phyloP scores from a whole-genome alignment of 345 rosid species.

The Raphanus sativus region DNA sequence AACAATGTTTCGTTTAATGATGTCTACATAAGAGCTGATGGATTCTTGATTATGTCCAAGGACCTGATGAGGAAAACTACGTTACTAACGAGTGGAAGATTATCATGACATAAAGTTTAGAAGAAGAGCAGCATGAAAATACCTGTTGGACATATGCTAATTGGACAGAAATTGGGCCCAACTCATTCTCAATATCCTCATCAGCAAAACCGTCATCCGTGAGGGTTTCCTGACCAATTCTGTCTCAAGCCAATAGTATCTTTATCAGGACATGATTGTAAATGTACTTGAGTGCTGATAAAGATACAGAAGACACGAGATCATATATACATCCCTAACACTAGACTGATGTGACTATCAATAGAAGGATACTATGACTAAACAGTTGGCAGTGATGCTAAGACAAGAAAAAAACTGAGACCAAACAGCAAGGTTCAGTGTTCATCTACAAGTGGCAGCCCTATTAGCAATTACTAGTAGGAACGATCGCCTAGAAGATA shows the following conservation, averaged over 20 bases:
- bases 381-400: not conserved
- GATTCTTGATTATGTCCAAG: slow-evolving; percentile 71
- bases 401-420: not conserved
- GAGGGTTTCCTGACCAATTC: slow-evolving; percentile 89
- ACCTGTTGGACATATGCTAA: slow-evolving; percentile 93
- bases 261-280: not conserved
- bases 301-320: not conserved
- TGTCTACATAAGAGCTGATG: slow-evolving; percentile 54
- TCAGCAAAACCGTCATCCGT: slow-evolving; percentile 74
- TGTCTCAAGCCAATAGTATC: slow-evolving; percentile 31
- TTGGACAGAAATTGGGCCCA: slow-evolving; percentile 85
- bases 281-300: not conserved
- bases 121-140: slow-evolving; percentile 14
- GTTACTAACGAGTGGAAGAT: slow-evolving; percentile 27
- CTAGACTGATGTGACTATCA: not conserved
- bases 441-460: not conserved
- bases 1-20: slow-evolving; percentile 61
- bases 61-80: slow-evolving; percentile 48
- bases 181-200: slow-evolving; percentile 81
- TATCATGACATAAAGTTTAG: not conserved
- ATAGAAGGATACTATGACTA: not conserved
- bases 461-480: not conserved
- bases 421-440: not conserved
- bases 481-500: not conserved
- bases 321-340: not conserved